A percentile compares a stretch with the other conserved stretches of the same genome.
Evolutionary conservation across 768 basidiomycete genomes (phyloP).

Genomic region (Xerocomellus intermedius): DNA sequence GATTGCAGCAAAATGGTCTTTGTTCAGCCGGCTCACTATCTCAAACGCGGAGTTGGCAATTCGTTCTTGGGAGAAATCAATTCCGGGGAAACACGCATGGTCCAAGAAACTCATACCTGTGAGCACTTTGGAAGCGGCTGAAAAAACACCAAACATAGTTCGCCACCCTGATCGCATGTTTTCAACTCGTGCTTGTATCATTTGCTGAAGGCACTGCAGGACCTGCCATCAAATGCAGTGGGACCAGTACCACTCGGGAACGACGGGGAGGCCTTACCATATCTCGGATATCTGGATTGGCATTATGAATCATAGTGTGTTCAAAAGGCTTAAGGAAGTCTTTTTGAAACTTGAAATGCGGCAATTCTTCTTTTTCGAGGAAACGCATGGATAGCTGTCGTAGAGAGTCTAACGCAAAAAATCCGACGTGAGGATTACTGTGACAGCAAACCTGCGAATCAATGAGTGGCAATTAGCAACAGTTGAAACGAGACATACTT

Average conservation of each 20-base stretch:
- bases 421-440: constrained; percentile 93
- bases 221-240: constrained; percentile 51
- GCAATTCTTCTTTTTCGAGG: constrained; percentile 95
- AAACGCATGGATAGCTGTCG: constrained; percentile 98
- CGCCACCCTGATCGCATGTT: constrained; percentile 99
- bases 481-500: constrained; percentile 46
- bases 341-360: constrained; percentile 99
- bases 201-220: constrained; percentile 96
- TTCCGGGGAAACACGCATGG: neutral
- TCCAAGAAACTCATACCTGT: constrained; percentile 54
- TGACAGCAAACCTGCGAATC: constrained; percentile 88
- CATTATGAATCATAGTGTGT: constrained; percentile 95
- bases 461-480: constrained; percentile 8
- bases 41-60: constrained; percentile 94
- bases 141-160: constrained; percentile 99
- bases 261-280: constrained; percentile 57
- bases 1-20: constrained; percentile 86
- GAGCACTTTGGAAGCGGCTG: constrained; percentile 89
- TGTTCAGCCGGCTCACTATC: constrained; percentile 88
- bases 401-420: constrained; percentile 95
- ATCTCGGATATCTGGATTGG: constrained; percentile 93
- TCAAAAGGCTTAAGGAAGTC: constrained; percentile 98
- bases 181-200: constrained; percentile 92
- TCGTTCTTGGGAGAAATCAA: constrained; percentile 54
- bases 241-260: neutral